Conservation (phyloP, 805 yeast genomes). For the Diddensiella caesifluorescens region DNA sequence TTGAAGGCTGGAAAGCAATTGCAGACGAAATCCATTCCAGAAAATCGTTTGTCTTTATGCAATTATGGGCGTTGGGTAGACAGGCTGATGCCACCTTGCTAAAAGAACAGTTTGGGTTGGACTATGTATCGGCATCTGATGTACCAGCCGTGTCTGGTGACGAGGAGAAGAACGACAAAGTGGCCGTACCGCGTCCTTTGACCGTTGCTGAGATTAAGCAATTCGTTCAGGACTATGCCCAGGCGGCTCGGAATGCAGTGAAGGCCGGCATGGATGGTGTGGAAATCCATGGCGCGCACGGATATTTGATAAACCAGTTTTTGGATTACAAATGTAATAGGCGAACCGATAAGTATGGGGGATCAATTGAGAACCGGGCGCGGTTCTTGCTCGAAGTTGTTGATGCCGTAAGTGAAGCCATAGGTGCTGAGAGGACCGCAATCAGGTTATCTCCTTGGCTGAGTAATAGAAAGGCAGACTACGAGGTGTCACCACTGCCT, state of each 20-base stretch:
- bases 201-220: constrained; percentile 41
- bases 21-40: constrained; percentile 41
- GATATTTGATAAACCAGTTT: constrained; percentile 48
- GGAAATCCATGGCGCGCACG: constrained; percentile 62
- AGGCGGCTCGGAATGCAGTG: constrained; percentile 49
- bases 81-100: constrained; percentile 1
- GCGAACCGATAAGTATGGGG: constrained; percentile 60
- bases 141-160: neutral
- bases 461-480: neutral
- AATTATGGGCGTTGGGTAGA: constrained; percentile 43
- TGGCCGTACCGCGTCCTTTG: constrained; percentile 29
- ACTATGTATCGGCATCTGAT: neutral
- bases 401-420: constrained; percentile 44
- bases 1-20: constrained; percentile 46
- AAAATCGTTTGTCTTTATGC: constrained; percentile 34
- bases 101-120: constrained; percentile 1
- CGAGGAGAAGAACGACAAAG: neutral
- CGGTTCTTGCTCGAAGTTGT: constrained; percentile 47
- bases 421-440: constrained; percentile 42
- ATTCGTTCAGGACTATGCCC: constrained; percentile 41
- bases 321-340: constrained; percentile 40
- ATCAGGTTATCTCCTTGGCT: constrained; percentile 39
- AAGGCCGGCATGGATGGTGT: constrained; percentile 57
- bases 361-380: constrained; percentile 52
- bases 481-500: constrained; percentile 11